phyloP scores from a whole-genome alignment of 2,329 filamentous ascomycete species.

The Clonostachys rhizophaga region DNA sequence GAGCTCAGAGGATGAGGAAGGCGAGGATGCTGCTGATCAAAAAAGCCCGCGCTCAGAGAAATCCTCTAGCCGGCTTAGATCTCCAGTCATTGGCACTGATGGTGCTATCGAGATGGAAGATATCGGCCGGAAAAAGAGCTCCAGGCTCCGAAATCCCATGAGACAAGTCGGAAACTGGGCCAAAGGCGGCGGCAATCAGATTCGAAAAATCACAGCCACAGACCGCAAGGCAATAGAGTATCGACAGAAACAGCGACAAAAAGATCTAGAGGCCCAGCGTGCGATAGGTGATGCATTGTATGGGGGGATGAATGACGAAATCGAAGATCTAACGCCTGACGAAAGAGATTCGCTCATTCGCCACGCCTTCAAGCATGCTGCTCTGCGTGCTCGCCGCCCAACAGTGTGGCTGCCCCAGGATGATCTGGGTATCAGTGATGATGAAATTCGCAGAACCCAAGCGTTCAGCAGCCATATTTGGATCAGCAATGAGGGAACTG shows the following conservation, averaged over 20 bases:
- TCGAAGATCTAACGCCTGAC: slow-evolving; percentile 88
- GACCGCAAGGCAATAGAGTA: slow-evolving; percentile 37
- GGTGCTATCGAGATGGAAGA: slow-evolving; percentile 35
- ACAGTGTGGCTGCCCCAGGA: slow-evolving; percentile 94
- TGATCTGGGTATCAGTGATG: slow-evolving; percentile 83
- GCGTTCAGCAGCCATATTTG: slow-evolving; percentile 76
- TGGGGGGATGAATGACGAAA: slow-evolving; percentile 82
- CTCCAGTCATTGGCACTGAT: slow-evolving; percentile 7
- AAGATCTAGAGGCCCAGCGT: slow-evolving; percentile 68
- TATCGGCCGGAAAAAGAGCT: slow-evolving; percentile 8
- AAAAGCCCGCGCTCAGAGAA: background rate
- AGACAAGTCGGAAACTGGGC: slow-evolving; percentile 43
- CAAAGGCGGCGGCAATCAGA: slow-evolving; percentile 33
- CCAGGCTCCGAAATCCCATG: slow-evolving; percentile 34
- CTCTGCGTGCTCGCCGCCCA: slow-evolving; percentile 77
- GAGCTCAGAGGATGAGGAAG: slow-evolving; percentile 16
- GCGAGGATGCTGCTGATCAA: background rate
- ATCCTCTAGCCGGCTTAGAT: background rate
- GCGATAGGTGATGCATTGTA: slow-evolving; percentile 78
- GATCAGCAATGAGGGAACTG: slow-evolving; percentile 91
- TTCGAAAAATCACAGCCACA: slow-evolving; percentile 33
- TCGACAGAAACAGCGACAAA: slow-evolving; percentile 40
- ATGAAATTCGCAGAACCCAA: slow-evolving; percentile 78
- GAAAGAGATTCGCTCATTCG: slow-evolving; percentile 82
- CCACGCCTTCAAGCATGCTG: slow-evolving; percentile 86